Evolutionary conservation across 495 filamentous ascomycete genomes (phyloP), one percentile per base, ranked within the genome.

Genomic region (Daldinia decipiens): DNA sequence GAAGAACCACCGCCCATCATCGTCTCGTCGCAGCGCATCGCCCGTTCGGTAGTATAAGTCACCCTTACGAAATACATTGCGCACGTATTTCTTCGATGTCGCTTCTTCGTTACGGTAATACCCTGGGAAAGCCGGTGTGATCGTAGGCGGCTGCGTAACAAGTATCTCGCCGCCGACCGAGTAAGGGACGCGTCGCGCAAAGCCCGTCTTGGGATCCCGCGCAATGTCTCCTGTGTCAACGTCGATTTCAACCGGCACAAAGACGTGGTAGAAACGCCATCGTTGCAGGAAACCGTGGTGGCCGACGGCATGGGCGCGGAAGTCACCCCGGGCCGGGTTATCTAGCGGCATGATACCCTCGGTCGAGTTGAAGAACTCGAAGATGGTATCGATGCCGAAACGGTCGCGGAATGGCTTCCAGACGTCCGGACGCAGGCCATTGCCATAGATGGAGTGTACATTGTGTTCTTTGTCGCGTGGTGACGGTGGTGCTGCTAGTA

Each of bases 1-100:
- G 77, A 95, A 95, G 76, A 85, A 93, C 91, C 91, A 93, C 13
- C 90, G 81, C 0, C 92, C 92, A 60, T 94, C 91, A 3, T 70
- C 71, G 17, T 86, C 83, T 13, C 89, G 82, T 4, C 89, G 78
- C 32, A 94, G 76, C 5, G 91, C 89, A 77, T 95, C 92, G 13
- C 92, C 92, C 3, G 87, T 88, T 17, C 92, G 86, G 75, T 92
- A 94, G 69, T 86, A 95, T 4, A 90, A 73, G 78, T 95, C 92
- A 0, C 91, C 92, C 70, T 91, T 91, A 59, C 81, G 78, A 70
- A 94, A 93, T 0, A 93, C 89, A 73, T 94, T 83, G 13, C 85
- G 79, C 38, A 89, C 80, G 70, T 90, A 91, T 71, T 93, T 93
- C 79, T 89, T 90, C 5, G 81, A 73, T 0, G 91, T 90, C 0